Percentiles rank a stretch among this genome's conserved stretches.
These are phyloP conservation scores for Papiliotrema terrestris DNA, from an alignment of 1,284 basidiomycete genomes.

Conservation along the genomic window DNA sequence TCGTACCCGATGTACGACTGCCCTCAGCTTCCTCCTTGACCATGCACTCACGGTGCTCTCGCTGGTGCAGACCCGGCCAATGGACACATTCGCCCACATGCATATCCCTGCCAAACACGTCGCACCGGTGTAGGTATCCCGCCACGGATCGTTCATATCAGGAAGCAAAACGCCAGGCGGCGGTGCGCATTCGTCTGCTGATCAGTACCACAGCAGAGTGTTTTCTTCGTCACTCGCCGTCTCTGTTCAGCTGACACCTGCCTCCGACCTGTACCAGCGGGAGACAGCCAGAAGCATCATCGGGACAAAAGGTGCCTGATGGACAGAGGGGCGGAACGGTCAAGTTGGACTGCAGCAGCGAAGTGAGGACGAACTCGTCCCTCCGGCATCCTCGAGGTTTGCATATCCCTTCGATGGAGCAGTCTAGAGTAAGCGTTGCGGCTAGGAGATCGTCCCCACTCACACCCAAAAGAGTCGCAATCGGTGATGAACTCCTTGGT, in stretches of 20 bases:
- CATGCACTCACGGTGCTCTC: slow-evolving; percentile 19
- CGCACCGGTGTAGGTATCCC: slow-evolving; percentile 8
- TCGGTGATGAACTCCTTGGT: slow-evolving; percentile 27
- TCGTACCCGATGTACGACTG: slow-evolving; percentile 28
- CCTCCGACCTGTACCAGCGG: slow-evolving; percentile 16
- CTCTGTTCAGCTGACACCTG: slow-evolving; percentile 25
- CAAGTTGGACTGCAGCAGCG: slow-evolving; percentile 9
- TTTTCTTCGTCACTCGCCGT: slow-evolving; percentile 12
- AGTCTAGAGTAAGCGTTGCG: slow-evolving; percentile 9
- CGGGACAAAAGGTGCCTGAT: slow-evolving; percentile 18
- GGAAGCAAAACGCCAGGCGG: not conserved
- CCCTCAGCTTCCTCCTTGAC: not conserved
- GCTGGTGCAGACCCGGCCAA: slow-evolving; percentile 12
- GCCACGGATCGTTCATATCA: slow-evolving; percentile 5
- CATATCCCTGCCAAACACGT: slow-evolving; percentile 22
- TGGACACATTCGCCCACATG: slow-evolving; percentile 16
- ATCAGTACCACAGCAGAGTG: not conserved
- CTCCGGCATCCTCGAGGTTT: slow-evolving; percentile 20
- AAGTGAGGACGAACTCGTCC: slow-evolving; percentile 22
- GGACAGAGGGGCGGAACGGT: slow-evolving; percentile 14
- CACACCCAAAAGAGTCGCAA: slow-evolving; percentile 29
- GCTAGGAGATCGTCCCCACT: slow-evolving; percentile 4
- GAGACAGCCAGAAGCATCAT: slow-evolving; percentile 23
- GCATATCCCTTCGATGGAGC: slow-evolving; percentile 20
- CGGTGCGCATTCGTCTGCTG: slow-evolving; percentile 15